Evolutionary conservation across 805 yeast species (phyloP), one percentile per base, ranked within the genome.

Genomic region (Barnettozyma salicaria): DNA sequence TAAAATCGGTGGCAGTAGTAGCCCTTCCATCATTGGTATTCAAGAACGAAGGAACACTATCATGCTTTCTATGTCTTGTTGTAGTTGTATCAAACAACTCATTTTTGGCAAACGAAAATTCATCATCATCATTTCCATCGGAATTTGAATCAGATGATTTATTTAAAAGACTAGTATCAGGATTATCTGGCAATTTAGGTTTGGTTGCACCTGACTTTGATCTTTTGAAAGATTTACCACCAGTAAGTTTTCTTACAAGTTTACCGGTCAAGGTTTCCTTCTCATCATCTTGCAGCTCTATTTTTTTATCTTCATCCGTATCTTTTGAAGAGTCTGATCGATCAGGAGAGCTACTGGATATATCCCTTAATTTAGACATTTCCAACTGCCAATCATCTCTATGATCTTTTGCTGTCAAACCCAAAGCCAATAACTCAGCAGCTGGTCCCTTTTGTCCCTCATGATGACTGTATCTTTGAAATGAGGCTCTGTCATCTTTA

Each of bases 401-500:
- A 58, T 85, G 95, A 44, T 85, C 86, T 52, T 76, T 80, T 4
- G 94, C 95, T n/a, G 88, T 85, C 12, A 66, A 56, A 42, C 95
- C 95, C 43, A 86, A 68, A 3, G 89, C 95, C 27, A 78, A 53
- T 42, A 85, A 66, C 56, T 79, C 86, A 25, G 63, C 61, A 18
- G 65, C 59, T 30, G 64, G 65, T 9, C 57, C 45, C 40, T 56
- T 49, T 39, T 53, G 48, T 9, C 28, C 37, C 34, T 43, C 49
- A 37, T 59, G 55, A 14, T 53, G 51, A 14, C 61, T 53, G 39
- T 49, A 50, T 42, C 63, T 69, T 55, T 82, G 92, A 77, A 89
- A 89, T 8, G 96, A 86, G 17, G 87, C 78, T 72, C 97, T 78
- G 59, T 89, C 96, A 61, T 89, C 97, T 52, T 70, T 79, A 9